phyloP scores from a whole-genome alignment of 805 yeast species.

The Yarrowia sp. region DNA sequence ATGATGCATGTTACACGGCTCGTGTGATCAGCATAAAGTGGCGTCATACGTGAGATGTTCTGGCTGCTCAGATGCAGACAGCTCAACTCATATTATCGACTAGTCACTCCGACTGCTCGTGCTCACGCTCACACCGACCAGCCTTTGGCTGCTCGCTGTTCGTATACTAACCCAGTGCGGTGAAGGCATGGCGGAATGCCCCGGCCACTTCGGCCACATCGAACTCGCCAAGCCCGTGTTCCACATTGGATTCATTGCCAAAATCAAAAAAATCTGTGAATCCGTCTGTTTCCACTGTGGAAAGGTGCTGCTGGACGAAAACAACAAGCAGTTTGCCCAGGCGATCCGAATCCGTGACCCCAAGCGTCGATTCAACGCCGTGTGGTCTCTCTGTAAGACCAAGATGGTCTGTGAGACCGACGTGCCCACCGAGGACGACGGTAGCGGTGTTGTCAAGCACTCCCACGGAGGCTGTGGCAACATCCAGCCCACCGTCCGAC shows the following conservation, averaged over 20 bases:
- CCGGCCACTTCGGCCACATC: constrained; percentile 99
- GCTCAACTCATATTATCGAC: too few relatives aligned
- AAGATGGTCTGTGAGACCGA: constrained; percentile 96
- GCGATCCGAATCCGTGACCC: constrained; percentile 89
- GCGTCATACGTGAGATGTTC: too few relatives aligned
- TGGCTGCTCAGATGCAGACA: too few relatives aligned
- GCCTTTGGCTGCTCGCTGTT: too few relatives aligned
- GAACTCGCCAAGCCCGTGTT: constrained; percentile 98
- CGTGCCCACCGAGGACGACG: constrained; percentile 54
- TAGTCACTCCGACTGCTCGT: too few relatives aligned
- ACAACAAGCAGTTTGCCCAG: constrained; percentile 75
- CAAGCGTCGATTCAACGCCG: constrained; percentile 93
- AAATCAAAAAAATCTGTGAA: constrained; percentile 92
- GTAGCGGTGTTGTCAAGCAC: constrained; percentile 39
- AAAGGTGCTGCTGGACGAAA: constrained; percentile 80
- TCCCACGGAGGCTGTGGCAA: constrained; percentile 98
- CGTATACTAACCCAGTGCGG: constrained; percentile 66
- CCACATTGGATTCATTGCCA: constrained; percentile 92
- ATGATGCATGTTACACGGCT: too few relatives aligned
- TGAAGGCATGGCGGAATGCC: constrained; percentile 98
- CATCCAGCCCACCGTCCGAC: constrained; percentile 90
- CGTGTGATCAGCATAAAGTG: too few relatives aligned
- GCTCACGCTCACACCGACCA: too few relatives aligned
- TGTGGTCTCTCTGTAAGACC: constrained; percentile 87
- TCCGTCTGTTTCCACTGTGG: constrained; percentile 99